Percentiles rank a stretch among this genome's conserved stretches.
Conservation (phyloP, 2,329 filamentous ascomycete genomes). For the Hypoxylon sp. region DNA sequence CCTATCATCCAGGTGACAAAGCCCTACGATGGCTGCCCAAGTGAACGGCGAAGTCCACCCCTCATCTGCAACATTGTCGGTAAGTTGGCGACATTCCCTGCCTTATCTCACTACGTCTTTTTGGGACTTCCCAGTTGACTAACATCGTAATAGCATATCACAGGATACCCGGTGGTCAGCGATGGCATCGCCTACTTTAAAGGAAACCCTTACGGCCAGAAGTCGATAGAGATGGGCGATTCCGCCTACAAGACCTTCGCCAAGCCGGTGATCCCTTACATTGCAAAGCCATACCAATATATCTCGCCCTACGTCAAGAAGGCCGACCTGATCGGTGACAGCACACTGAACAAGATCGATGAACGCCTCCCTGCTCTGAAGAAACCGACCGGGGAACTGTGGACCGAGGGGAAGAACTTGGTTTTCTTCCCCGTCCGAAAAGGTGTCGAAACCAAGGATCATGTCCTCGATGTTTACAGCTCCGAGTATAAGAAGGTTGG, state of each 20-base stretch:
- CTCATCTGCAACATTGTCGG: conserved; percentile 55
- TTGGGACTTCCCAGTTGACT: conserved; percentile 14
- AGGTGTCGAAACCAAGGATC: conserved; percentile 73
- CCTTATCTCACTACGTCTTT: neutral
- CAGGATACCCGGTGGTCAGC: conserved; percentile 85
- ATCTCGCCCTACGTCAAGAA: conserved; percentile 87
- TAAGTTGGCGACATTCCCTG: conserved; percentile 42
- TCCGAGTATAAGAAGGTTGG: conserved; percentile 75
- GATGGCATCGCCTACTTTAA: conserved; percentile 85
- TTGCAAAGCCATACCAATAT: conserved; percentile 84
- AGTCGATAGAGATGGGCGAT: conserved; percentile 82
- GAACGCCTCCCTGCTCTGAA: conserved; percentile 80
- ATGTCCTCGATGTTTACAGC: conserved; percentile 70
- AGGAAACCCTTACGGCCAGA: conserved; percentile 85
- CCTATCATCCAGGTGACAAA: conserved; percentile 8
- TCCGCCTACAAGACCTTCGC: conserved; percentile 82
- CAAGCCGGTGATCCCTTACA: conserved; percentile 82
- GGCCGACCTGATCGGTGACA: conserved; percentile 83
- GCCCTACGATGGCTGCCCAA: conserved; percentile 52
- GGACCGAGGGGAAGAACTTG: conserved; percentile 73
- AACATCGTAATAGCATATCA: conserved; percentile 76
- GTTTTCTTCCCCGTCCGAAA: conserved; percentile 75
- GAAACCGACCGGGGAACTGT: conserved; percentile 80
- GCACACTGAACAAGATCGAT: conserved; percentile 79
- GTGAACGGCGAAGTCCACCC: conserved; percentile 55